Evolutionary conservation across 208 protist genomes (phyloP).

Genomic region (Leishmania arabica): DNA sequence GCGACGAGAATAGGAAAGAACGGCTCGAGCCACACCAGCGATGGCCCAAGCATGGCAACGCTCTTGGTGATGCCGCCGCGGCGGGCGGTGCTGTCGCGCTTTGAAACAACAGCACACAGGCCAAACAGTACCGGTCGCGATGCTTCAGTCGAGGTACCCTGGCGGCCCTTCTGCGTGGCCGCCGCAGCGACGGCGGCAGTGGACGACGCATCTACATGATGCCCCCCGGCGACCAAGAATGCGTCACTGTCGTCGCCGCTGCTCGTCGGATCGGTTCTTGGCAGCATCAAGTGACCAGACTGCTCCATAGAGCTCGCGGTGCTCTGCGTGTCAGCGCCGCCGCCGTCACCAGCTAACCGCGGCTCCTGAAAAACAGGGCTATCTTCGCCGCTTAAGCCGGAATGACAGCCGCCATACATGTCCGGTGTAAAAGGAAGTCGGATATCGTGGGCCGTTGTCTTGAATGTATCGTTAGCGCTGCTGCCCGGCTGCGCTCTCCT

Average conservation of each 20-base stretch:
- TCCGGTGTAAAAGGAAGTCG: not conserved
- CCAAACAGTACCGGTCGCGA: constrained; percentile 46
- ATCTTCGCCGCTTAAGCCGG: not conserved
- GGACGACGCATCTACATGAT: not conserved
- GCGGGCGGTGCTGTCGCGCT: constrained; percentile 52
- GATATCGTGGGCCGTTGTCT: not conserved
- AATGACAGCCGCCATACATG: not conserved
- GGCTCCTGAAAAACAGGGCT: not conserved
- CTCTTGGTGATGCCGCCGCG: constrained; percentile 85
- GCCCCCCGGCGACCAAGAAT: not conserved
- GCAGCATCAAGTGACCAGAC: constrained; percentile 20
- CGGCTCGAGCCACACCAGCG: constrained; percentile 66
- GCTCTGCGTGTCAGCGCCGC: constrained; percentile 1
- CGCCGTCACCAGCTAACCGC: not conserved
- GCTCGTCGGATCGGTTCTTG: constrained; percentile 5
- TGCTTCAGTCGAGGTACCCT: not conserved
- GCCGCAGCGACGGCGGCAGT: not conserved
- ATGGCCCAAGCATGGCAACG: constrained; percentile 69
- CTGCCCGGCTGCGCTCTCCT: not conserved
- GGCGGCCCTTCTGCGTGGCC: not conserved
- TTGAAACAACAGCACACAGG: constrained; percentile 73
- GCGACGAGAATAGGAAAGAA: constrained; percentile 75
- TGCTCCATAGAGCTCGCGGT: constrained; percentile 10
- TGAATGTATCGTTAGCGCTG: not conserved
- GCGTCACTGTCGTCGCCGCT: constrained; percentile 15